A percentile compares a stretch with the other conserved stretches of the same genome.
phyloP scores from a whole-genome alignment of 148 eudicot genomes.

The Drosera capensis region DNA sequence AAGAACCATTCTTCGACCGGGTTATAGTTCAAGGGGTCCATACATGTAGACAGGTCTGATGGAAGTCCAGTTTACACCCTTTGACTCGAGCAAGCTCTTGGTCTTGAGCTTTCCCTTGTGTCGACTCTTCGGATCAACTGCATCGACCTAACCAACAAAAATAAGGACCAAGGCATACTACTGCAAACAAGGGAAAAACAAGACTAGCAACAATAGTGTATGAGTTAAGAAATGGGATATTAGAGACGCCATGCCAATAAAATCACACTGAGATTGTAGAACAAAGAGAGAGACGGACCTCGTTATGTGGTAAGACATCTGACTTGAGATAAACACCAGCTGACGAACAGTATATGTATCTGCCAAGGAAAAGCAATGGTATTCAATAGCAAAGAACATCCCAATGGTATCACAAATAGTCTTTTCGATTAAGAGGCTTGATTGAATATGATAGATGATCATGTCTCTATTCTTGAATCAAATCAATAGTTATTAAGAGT shows the following conservation, averaged over 20 bases:
- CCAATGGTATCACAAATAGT: too few relatives aligned
- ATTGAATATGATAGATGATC: too few relatives aligned
- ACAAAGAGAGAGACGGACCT: constrained; percentile 32
- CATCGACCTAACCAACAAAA: constrained; percentile 38
- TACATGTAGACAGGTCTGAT: constrained; percentile 91
- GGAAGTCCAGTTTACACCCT: constrained; percentile 74
- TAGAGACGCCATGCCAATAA: too few relatives aligned
- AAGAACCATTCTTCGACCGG: constrained; percentile 99
- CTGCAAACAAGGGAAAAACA: not conserved
- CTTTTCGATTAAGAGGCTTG: too few relatives aligned
- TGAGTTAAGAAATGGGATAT: too few relatives aligned
- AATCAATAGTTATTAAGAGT: too few relatives aligned
- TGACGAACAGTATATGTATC: constrained; percentile 94
- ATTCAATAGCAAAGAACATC: too few relatives aligned
- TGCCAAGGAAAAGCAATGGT: too few relatives aligned
- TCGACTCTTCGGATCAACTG: constrained; percentile 96
- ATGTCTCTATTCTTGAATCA: too few relatives aligned
- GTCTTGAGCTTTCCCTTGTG: constrained; percentile 98
- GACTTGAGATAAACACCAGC: constrained; percentile 96
- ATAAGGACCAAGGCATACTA: not conserved
- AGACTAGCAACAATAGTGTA: too few relatives aligned
- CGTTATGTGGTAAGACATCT: constrained; percentile 68
- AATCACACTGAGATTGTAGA: too few relatives aligned
- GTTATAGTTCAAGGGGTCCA: constrained; percentile 97
- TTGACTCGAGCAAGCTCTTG: constrained; percentile 47